Base-by-base conservation (phyloP, 1,284 basidiomycete species). In the Austroboletus rostrupii region DNA sequence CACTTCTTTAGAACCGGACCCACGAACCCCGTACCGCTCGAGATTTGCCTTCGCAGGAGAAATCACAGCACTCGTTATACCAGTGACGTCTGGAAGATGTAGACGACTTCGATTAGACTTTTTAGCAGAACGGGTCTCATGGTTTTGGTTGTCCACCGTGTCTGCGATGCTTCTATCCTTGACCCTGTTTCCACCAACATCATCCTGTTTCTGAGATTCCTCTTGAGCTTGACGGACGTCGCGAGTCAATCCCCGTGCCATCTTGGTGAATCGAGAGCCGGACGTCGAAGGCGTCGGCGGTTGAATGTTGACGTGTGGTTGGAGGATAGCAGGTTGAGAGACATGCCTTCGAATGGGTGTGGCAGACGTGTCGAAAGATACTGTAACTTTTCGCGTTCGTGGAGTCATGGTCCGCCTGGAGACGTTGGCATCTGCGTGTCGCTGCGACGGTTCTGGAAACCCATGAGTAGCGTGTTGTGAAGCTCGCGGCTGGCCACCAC, bases 41-140 rank as follows among this genome's bases (percentile, higher is more conserved):
- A 72, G 55, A 17, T 72, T 73, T 9, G 69, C 69, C 56, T 78
- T 86, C 0, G 78, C 76, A 1, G 88, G 88, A 6, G 84, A 86
- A 45, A 79, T 78, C 12, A 90, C 79, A 0, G 85, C 87, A 43
- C 75, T 83, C 0, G 88, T 91, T 13, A 91, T 62, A 0, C 88
- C 88, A 3, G 88, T 91, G 7, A 91, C 79, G 55, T 90, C 88
- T 0, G 88, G 88, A 3, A 91, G 69, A 42, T 84, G 75, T 13
- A 90, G 66, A 21, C 56, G 70, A 55, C 52, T 64, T 49, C 57
- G 58, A 37, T 54, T 61, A 9, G 55, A 57, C 32, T 51, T 69
- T 48, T 51, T 65, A 4, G 53, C 38, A 42, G 50, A 16, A 19
- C 48, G 58, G 28, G 14, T 49, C 21, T 53, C 52, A 21, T 54